Conservation (phyloP, 345 rosid species). For the Ceriops tagal region DNA sequence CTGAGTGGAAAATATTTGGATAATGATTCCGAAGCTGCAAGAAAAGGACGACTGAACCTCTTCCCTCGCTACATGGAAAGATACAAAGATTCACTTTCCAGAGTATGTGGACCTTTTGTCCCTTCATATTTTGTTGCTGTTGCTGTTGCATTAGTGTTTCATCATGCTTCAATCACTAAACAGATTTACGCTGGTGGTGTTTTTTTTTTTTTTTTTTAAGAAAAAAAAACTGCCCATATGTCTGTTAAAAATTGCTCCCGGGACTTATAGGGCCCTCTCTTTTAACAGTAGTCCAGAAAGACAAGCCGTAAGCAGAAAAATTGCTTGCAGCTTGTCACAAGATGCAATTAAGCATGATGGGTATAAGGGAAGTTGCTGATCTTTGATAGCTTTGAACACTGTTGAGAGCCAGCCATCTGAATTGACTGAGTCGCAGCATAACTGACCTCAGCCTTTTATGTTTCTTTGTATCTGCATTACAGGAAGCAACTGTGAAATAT, state of each 20-base stretch:
- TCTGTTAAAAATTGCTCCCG: not conserved
- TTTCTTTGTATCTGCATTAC: constrained; percentile 13
- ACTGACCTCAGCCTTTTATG: not conserved
- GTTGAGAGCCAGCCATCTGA: not conserved
- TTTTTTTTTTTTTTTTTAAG: too few species aligned
- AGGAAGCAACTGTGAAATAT: constrained; percentile 75
- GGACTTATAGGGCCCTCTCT: not conserved
- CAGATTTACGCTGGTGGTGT: too few species aligned
- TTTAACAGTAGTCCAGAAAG: not conserved
- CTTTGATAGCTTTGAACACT: not conserved
- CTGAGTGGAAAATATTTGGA: constrained; percentile 74
- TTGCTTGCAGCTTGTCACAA: not conserved
- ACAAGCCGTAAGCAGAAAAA: not conserved
- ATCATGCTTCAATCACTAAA: too few species aligned
- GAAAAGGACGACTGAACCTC: constrained; percentile 67
- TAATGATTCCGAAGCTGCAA: constrained; percentile 55
- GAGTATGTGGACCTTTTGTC: constrained; percentile 36
- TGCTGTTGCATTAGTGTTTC: too few species aligned
- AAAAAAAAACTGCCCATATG: too few species aligned
- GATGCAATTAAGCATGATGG: not conserved
- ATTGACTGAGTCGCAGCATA: not conserved
- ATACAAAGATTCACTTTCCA: constrained; percentile 58
- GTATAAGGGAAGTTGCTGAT: too few species aligned
- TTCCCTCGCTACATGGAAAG: constrained; percentile 92
- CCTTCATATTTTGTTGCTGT: too few species aligned